Base-by-base conservation (phyloP, 768 basidiomycete species). In the Hortiboletus campestris region DNA sequence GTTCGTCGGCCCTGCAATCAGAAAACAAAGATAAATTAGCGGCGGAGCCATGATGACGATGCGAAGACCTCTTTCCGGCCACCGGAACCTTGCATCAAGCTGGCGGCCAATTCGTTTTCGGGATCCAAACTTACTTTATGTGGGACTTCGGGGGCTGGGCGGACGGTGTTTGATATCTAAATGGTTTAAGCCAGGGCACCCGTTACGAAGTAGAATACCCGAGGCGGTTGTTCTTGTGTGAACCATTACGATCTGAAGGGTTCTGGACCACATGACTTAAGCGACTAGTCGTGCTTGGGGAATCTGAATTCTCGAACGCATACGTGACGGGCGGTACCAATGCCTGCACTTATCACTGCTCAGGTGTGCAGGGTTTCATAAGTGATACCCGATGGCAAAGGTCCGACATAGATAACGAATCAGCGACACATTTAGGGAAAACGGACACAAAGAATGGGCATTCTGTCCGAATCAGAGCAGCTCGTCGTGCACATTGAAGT, bases 401-500 rank as follows among this genome's bases (percentile, higher is more conserved):
- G 34, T 16, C 34, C 34, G 11, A 34, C 36, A 39, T 46, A 49
- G 36, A 48, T 46, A 45, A 36, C 36, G 16, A 14, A 45, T 16
- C 22, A n/a, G 19, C 42, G 56, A 44, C 34, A 55, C 32, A 17
- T 22, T 17, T 40, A 19, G 36, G 42, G 32, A 46, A 48, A 20
- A 38, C 12, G 19, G 50, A n/a, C 16, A 25, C 6, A 38, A 25
- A 36, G 12, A 10, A 49, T 13, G 28, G 35, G 41, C 17, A 14
- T 25, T 38, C 42, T n/a, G 32, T 12, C 39, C 17, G 10, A 4
- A 41, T 70, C 56, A 66, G 17, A 81, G 57, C 31, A 81, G 63
- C 53, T 81, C 81, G 55, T 81, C 78, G 53, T 82, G 80, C 40
- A 81, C 80, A 49, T 82, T 80, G 64, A 82, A 81, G 57, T 80